Evolutionary conservation across 805 yeast species (phyloP).

Genomic region (Candida odintsovae): DNA sequence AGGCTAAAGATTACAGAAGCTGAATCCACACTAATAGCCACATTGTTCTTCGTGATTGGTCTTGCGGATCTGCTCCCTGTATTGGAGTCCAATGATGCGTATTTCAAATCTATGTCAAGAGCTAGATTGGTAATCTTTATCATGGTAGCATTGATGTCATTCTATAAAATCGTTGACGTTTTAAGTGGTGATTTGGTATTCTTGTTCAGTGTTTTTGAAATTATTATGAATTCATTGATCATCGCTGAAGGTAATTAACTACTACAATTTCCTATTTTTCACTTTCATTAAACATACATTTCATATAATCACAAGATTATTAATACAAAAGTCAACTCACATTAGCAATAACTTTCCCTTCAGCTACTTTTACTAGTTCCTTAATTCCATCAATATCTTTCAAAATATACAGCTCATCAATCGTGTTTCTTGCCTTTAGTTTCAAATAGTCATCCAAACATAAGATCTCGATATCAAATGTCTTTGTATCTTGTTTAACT

Average conservation of each 20-base stretch:
- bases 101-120: conserved; percentile 6
- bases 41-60: conserved; percentile 2
- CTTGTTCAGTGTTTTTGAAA: conserved; percentile 5
- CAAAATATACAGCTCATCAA: conserved; percentile 11
- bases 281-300: background rate
- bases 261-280: too few relatives aligned
- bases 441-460: conserved; percentile 23
- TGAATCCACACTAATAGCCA: conserved; percentile 7
- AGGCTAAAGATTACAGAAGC: conserved; percentile 6
- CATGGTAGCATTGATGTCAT: conserved; percentile 3
- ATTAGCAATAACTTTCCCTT: background rate
- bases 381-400: conserved; percentile 16
- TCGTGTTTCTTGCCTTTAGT: background rate
- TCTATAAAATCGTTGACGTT: conserved; percentile 4
- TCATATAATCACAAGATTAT: background rate
- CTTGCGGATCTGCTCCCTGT: conserved; percentile 4
- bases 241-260: background rate
- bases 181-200: conserved; percentile 7
- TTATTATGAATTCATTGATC: conserved; percentile 2
- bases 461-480: conserved; percentile 4
- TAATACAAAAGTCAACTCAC: background rate
- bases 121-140: conserved; percentile 5
- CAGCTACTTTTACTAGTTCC: conserved; percentile 10
- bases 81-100: conserved; percentile 2
- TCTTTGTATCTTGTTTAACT: conserved; percentile 10